Evolutionary conservation across 768 basidiomycete species (phyloP).

Genomic region (Tylopilus rubrobrunneus): DNA sequence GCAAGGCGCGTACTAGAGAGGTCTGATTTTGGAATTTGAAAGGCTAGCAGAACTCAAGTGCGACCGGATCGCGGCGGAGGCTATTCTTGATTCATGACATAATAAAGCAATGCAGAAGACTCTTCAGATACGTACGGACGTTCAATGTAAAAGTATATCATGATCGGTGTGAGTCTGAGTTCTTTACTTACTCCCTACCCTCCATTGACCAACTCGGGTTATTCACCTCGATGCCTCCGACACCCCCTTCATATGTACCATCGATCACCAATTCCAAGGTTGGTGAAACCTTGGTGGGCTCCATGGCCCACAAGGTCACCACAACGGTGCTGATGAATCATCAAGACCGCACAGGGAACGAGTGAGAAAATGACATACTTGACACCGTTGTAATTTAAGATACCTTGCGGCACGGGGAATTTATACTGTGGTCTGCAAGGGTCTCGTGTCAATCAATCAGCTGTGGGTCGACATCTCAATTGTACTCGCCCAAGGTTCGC

Average conservation of each 20-base stretch:
- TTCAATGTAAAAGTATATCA: neutral
- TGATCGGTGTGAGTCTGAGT: neutral
- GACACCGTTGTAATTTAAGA: slow-evolving; percentile 64
- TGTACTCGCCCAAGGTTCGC: slow-evolving; percentile 59
- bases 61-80: neutral
- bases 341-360: neutral
- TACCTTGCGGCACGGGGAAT: slow-evolving; percentile 83
- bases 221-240: slow-evolving; percentile 50
- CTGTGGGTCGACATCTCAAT: neutral
- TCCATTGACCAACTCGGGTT: slow-evolving; percentile 55
- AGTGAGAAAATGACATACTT: slow-evolving; percentile 43
- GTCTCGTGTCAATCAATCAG: slow-evolving; percentile 1
- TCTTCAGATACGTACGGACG: neutral
- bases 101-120: neutral
- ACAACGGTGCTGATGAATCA: slow-evolving; percentile 44
- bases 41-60: too few relatives aligned
- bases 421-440: slow-evolving; percentile 61
- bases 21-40: neutral
- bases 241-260: slow-evolving; percentile 59
- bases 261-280: slow-evolving; percentile 54
- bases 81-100: too few relatives aligned
- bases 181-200: slow-evolving; percentile 15
- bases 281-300: slow-evolving; percentile 44
- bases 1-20: neutral
- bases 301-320: slow-evolving; percentile 70